Percentiles rank a stretch among this genome's conserved stretches.
phyloP scores from a whole-genome alignment of 768 basidiomycete species.

The Lentinula aciculospora region DNA sequence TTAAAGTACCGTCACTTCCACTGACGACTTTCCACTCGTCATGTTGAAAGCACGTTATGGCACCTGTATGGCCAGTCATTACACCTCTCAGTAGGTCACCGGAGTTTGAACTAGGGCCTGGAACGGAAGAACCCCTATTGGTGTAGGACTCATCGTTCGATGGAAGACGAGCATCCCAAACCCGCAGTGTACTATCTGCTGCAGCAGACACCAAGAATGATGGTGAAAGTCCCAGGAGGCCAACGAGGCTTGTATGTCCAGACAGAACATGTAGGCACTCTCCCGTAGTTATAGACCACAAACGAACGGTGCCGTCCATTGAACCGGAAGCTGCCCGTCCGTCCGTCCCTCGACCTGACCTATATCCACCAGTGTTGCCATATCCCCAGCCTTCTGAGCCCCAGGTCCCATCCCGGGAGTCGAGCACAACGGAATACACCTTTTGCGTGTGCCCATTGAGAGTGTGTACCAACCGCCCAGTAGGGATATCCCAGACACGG shows the following conservation, averaged over 20 bases:
- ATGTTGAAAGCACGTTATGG: slow-evolving; percentile 99
- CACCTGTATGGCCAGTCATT: slow-evolving; percentile 87
- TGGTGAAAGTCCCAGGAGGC: slow-evolving; percentile 83
- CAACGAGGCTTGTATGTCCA: slow-evolving; percentile 94
- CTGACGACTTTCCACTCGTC: slow-evolving; percentile 97
- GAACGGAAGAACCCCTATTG: background rate
- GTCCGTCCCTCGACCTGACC: slow-evolving; percentile 27
- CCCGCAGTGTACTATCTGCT: slow-evolving; percentile 89
- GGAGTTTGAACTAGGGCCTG: background rate
- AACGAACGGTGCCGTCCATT: slow-evolving; percentile 95
- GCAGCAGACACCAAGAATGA: slow-evolving; percentile 93
- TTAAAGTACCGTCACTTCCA: slow-evolving; percentile 92
- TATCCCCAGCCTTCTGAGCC: background rate
- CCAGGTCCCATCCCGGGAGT: background rate
- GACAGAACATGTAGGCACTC: slow-evolving; percentile 74
- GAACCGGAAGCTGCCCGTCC: slow-evolving; percentile 95
- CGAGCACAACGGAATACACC: slow-evolving; percentile 27
- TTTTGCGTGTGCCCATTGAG: slow-evolving; percentile 88
- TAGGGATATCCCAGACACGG: slow-evolving; percentile 91
- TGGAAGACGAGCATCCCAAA: slow-evolving; percentile 77
- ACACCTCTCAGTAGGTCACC: slow-evolving; percentile 57
- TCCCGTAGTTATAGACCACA: slow-evolving; percentile 87
- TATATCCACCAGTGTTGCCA: background rate
- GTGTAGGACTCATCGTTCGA: background rate
- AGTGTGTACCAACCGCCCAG: slow-evolving; percentile 74